phyloP scores from a whole-genome alignment of 2,329 filamentous ascomycete genomes.

The Phyllosticta citribraziliensis region DNA sequence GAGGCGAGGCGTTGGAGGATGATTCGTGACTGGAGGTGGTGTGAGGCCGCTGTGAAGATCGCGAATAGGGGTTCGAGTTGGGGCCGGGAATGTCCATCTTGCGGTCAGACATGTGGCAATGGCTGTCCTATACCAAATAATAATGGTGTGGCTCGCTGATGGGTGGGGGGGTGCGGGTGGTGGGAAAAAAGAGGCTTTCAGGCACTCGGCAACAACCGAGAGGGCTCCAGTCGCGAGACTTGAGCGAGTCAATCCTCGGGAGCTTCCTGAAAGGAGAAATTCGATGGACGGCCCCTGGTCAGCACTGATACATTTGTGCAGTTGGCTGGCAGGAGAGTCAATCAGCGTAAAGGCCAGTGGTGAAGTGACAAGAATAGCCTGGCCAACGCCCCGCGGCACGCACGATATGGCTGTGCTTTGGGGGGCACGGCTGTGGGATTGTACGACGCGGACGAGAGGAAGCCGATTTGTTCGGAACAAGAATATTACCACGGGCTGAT shows the following conservation, averaged over 20 bases:
- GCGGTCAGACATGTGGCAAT: background rate
- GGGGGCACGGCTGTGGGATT: background rate
- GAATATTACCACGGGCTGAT: constrained; percentile 5
- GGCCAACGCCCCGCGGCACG: background rate
- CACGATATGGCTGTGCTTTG: background rate
- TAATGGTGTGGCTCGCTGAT: background rate
- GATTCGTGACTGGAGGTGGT: constrained; percentile 21
- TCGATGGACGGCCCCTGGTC: constrained; percentile 9
- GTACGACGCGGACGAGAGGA: constrained; percentile 5
- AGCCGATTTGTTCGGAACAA: constrained; percentile 10
- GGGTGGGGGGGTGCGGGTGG: background rate
- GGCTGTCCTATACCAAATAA: background rate
- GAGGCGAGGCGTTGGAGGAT: constrained; percentile 24
- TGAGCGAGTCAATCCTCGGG: constrained; percentile 2
- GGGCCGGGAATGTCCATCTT: constrained; percentile 15
- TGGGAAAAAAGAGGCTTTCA: constrained; percentile 17
- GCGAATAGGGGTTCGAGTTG: constrained; percentile 13
- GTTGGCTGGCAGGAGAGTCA: background rate
- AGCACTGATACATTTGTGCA: background rate
- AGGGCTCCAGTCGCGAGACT: constrained; percentile 4
- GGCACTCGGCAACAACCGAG: constrained; percentile 27
- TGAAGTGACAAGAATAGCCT: constrained; percentile 4
- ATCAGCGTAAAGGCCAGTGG: background rate
- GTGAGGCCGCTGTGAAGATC: constrained; percentile 12
- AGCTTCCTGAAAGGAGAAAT: constrained; percentile 8